phyloP scores from a whole-genome alignment of 2,329 filamentous ascomycete species.

The Aspergillus awamori region DNA sequence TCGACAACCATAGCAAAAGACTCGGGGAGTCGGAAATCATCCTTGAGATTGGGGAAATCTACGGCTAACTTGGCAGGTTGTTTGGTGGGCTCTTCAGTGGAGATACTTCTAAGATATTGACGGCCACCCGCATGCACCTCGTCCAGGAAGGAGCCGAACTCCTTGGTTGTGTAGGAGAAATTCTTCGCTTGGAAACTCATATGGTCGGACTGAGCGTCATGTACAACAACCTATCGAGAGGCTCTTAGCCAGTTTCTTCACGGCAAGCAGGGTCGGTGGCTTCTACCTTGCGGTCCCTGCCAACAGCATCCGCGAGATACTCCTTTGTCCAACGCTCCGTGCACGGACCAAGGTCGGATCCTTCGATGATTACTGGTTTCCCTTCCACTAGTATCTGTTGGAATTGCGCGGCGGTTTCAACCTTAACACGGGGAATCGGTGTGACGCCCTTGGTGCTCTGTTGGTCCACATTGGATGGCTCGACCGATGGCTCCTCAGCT shows the following conservation, averaged over 20 bases:
- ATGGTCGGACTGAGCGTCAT: constrained; percentile 64
- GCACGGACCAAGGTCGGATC: constrained; percentile 69
- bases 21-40: constrained; percentile 70
- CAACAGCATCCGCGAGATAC: constrained; percentile 67
- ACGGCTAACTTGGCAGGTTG: constrained; percentile 67
- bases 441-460: constrained; percentile 18
- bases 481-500: constrained; percentile 3
- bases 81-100: constrained; percentile 67
- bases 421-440: constrained; percentile 55
- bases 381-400: constrained; percentile 58
- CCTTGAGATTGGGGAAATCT: constrained; percentile 71
- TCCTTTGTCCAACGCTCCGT: constrained; percentile 66
- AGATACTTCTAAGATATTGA: constrained; percentile 79
- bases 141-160: constrained; percentile 68
- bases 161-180: constrained; percentile 72
- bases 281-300: constrained; percentile 62
- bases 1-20: constrained; percentile 61
- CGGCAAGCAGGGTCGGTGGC: constrained; percentile 6
- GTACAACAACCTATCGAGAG: constrained; percentile 66
- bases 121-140: constrained; percentile 61
- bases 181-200: constrained; percentile 87
- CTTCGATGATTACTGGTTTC: constrained; percentile 67
- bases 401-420: constrained; percentile 63
- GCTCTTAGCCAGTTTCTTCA: background rate
- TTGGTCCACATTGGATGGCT: constrained; percentile 15